Conservation (phyloP, 1,284 basidiomycete genomes). For the Marasmius tenuissimus region DNA sequence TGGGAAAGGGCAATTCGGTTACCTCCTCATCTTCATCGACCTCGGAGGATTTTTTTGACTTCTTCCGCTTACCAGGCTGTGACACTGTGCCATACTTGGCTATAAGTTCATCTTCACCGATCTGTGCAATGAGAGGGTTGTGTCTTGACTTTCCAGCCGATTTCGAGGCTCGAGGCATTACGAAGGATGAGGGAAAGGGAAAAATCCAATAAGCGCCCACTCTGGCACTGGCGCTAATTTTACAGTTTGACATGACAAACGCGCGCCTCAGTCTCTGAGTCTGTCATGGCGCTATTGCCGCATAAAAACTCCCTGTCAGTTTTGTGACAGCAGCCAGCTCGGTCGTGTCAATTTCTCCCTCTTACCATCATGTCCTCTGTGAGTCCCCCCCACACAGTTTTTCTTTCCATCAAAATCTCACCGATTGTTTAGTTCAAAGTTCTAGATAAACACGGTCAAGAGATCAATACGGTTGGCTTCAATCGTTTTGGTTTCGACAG, state of each 20-base stretch:
- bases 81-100: constrained; percentile 79
- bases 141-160: constrained; percentile 62
- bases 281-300: not conserved
- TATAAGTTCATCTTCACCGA: constrained; percentile 73
- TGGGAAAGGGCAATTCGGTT: constrained; percentile 15
- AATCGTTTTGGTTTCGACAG: constrained; percentile 87
- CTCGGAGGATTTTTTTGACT: constrained; percentile 43
- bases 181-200: constrained; percentile 13
- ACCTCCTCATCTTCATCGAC: constrained; percentile 64
- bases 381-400: constrained; percentile 9
- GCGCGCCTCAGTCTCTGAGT: not conserved
- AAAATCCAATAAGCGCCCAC: not conserved
- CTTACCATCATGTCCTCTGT: constrained; percentile 13
- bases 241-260: not conserved
- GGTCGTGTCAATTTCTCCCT: constrained; percentile 2
- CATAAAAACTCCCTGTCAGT: not conserved
- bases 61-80: constrained; percentile 72
- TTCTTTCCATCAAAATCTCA: constrained; percentile 5
- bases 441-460: constrained; percentile 72
- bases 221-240: not conserved
- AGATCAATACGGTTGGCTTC: constrained; percentile 79
- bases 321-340: not conserved
- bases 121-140: constrained; percentile 83
- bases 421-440: constrained; percentile 48
- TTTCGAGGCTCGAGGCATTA: constrained; percentile 66